Base-by-base conservation (phyloP, 257 asterid species). In the Jasminum sambac region DNA sequence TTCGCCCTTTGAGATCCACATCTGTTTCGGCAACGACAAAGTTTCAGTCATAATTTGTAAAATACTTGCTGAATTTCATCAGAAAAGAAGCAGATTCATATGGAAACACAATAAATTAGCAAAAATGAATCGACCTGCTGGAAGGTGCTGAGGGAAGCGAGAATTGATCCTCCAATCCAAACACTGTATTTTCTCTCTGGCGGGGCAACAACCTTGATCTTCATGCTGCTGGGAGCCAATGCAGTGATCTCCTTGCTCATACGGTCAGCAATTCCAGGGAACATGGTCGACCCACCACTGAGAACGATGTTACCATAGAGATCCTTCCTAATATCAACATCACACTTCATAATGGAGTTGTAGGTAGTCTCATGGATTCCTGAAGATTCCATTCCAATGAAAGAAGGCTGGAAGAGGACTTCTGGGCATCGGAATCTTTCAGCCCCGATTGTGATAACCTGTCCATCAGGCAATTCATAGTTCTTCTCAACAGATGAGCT, bases 101-200 rank as follows among this genome's bases (percentile, higher is more conserved):
- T 12, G 0, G 9, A 38, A 60, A 5, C 21, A 19, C 7, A 0
- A 40, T 5, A 72, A 63, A 41, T 19, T 40, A 64, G 16, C 21
- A 19, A 25, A 39, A 64, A 11, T 17, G 30, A 39, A 19, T 42
- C 57, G 37, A 82, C 86, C 84, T 82, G 86, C 71, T 82, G 86
- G 86, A 82, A 79, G 42, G 84, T 82, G 74, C 86, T 82, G 71
- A 82, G 86, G 42, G 86, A 82, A 38, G 86, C 86, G 73, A 82
- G 84, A 52, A 82, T 82, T 58, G 86, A 82, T 34, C 86, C 86
- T 70, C 86, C 86, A 63, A 82, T 82, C 86, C 86, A 82, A 74
- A 82, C 86, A 73, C 86, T 82, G 84, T 82, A 82, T 75, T 82
- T 82, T 52, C 86, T 79, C 78, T 82, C 86, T 10, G 86, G 86